Conservation (phyloP, 305 asterid genomes). For the Salvia sclarea region DNA sequence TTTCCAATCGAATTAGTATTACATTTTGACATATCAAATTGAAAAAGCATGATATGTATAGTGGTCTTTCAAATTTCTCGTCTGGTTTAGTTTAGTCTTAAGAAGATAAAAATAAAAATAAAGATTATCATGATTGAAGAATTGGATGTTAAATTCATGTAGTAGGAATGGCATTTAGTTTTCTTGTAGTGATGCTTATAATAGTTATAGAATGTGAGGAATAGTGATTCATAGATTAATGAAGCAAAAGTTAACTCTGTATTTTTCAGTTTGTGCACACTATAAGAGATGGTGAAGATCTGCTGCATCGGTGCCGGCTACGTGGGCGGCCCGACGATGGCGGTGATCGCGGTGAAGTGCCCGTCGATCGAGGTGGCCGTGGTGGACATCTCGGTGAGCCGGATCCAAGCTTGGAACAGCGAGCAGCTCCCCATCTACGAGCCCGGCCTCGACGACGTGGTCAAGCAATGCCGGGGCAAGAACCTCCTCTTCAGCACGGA, state of each 20-base stretch:
- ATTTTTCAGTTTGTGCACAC: neutral
- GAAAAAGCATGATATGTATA: neutral
- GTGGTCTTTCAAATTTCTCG: neutral
- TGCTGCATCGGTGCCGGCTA: slow-evolving; percentile 98
- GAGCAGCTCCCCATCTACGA: slow-evolving; percentile 90
- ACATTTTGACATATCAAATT: too few species aligned
- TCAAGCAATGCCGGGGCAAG: slow-evolving; percentile 85
- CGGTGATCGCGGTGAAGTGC: slow-evolving; percentile 88
- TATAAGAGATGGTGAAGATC: slow-evolving; percentile 74
- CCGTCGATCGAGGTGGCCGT: slow-evolving; percentile 80
- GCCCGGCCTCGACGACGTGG: slow-evolving; percentile 92
- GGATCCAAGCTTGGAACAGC: slow-evolving; percentile 91
- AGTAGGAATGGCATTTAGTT: neutral
- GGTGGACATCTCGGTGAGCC: slow-evolving; percentile 80
- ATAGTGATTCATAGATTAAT: too few species aligned
- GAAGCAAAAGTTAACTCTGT: neutral
- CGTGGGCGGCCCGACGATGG: slow-evolving; percentile 99
- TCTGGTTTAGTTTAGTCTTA: too few species aligned
- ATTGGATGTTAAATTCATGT: neutral
- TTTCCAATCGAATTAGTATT: neutral
- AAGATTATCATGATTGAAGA: too few species aligned
- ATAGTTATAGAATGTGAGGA: neutral
- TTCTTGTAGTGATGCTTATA: neutral
- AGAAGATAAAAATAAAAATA: too few species aligned
- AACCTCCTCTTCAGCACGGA: slow-evolving; percentile 78